phyloP scores from a whole-genome alignment of 2,329 filamentous ascomycete genomes.

The Plectosphaerella sp. region DNA sequence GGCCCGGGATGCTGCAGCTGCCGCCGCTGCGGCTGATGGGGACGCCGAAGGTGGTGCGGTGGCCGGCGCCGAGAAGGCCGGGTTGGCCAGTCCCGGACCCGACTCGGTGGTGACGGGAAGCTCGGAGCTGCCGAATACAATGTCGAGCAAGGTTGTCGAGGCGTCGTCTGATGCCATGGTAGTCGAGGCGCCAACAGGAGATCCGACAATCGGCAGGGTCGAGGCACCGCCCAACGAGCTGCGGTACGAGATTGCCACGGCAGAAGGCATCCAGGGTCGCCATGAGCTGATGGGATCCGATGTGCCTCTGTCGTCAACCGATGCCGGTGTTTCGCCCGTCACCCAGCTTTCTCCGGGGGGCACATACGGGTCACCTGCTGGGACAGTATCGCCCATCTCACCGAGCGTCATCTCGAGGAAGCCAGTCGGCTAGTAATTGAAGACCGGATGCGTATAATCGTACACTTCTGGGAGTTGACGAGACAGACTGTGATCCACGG shows the following conservation, averaged over 20 bases:
- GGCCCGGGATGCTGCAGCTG: conserved; percentile 8
- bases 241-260: not conserved
- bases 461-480: no score
- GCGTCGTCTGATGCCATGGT: not conserved
- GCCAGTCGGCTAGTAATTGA: not conserved
- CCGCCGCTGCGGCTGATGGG: conserved; percentile 1
- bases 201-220: not conserved
- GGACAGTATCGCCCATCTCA: not conserved
- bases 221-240: not conserved
- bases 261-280: not conserved
- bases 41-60: not conserved
- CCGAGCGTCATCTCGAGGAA: not conserved
- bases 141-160: not conserved
- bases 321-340: not conserved
- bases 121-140: not conserved
- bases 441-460: no score
- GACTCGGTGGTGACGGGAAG: not conserved
- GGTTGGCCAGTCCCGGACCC: not conserved
- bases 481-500: no score
- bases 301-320: not conserved
- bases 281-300: not conserved
- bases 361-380: no score
- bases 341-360: not conserved
- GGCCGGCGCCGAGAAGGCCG: not conserved
- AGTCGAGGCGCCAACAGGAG: not conserved